Conservation (phyloP, 2,329 filamentous ascomycete species). For the Stachybotrys echinatus region DNA sequence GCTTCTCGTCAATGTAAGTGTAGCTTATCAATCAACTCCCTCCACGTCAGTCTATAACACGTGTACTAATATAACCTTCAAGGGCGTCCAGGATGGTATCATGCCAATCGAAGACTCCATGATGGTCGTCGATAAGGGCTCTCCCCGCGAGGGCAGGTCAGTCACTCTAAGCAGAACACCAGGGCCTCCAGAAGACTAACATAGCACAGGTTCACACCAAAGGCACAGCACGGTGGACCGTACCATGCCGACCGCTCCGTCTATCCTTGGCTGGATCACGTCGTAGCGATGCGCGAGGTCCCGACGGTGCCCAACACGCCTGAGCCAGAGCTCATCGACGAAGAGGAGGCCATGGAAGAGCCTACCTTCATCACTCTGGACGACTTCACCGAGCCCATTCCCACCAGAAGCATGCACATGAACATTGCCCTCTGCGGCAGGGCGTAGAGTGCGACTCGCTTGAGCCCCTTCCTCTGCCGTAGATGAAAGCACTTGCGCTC, state of each 20-base stretch:
- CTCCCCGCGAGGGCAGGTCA: not conserved
- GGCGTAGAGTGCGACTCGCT: no score
- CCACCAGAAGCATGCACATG: not conserved
- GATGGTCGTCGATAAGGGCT: not conserved
- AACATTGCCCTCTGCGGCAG: not conserved
- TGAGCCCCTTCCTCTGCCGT: no score
- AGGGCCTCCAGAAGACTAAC: not conserved
- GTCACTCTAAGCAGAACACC: not conserved
- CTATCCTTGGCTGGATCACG: not conserved
- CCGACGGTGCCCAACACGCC: not conserved
- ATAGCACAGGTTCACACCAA: not conserved
- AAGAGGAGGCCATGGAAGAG: not conserved
- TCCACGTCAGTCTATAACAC: no score
- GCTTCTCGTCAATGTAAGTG: not conserved
- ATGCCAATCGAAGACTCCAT: not conserved
- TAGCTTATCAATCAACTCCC: no score
- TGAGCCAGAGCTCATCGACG: not conserved
- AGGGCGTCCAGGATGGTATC: not conserved
- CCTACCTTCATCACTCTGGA: not conserved
- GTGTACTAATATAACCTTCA: no score
- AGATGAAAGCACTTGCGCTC: no score
- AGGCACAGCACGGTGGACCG: not conserved
- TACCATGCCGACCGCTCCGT: not conserved
- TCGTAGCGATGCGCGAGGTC: not conserved
- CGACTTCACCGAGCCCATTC: not conserved